Conservation (phyloP, 306 rosid species). For the Dicorynia guianensis region DNA sequence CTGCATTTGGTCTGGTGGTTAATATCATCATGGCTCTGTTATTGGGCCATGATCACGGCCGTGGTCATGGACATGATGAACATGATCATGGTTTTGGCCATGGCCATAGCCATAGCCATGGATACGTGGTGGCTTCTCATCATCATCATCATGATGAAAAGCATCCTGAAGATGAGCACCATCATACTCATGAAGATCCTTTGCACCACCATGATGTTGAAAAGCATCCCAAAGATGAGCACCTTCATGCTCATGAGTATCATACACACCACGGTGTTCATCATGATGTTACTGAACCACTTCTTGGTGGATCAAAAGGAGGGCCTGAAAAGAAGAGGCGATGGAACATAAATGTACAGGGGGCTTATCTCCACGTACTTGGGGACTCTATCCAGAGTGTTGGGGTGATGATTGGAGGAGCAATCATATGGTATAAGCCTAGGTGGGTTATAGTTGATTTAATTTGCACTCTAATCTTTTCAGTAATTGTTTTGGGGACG, state of each 20-base stretch:
- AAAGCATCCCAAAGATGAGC: conserved; percentile 37
- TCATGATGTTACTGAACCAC: conserved; percentile 47
- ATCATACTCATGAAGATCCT: conserved; percentile 49
- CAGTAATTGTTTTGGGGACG: conserved; percentile 71
- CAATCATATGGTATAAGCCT: conserved; percentile 73
- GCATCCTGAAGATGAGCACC: conserved; percentile 48
- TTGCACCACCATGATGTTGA: conserved; percentile 34
- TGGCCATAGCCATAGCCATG: conserved; percentile 54
- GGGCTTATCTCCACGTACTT: conserved; percentile 86
- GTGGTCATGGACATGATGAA: conserved; percentile 49
- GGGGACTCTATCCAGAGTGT: conserved; percentile 80
- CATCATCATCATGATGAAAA: conserved; percentile 39
- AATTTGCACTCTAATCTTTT: conserved; percentile 74
- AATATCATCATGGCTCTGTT: conserved; percentile 73
- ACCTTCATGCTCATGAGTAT: conserved; percentile 40
- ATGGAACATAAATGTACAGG: conserved; percentile 66
- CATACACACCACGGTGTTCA: conserved; percentile 39
- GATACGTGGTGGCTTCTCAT: conserved; percentile 50
- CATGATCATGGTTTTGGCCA: conserved; percentile 28
- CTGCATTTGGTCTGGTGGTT: conserved; percentile 74
- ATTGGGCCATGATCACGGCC: conserved; percentile 81
- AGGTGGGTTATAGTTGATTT: conserved; percentile 72
- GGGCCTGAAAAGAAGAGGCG: conserved; percentile 50
- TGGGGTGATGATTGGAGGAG: conserved; percentile 89
- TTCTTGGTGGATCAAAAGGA: conserved; percentile 52